phyloP scores from a whole-genome alignment of 495 filamentous ascomycete species.

The Lophiotrema nucula region DNA sequence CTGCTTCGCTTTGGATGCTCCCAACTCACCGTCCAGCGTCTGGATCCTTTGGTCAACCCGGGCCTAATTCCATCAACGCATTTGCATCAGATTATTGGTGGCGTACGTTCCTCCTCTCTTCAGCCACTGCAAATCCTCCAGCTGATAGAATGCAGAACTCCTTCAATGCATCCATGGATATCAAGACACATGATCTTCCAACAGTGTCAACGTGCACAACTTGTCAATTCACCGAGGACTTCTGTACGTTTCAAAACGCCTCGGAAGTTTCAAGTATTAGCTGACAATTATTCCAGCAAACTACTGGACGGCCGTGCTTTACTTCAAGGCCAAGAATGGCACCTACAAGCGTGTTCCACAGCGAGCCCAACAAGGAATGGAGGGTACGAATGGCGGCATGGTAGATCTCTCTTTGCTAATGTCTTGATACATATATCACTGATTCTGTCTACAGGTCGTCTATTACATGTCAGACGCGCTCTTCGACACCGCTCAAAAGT shows the following conservation, averaged over 20 bases:
- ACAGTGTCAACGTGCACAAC: conserved; percentile 31
- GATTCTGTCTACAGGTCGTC: conserved; percentile 5
- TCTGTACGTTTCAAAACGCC: no score
- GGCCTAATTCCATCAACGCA: conserved; percentile 33
- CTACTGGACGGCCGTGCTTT: conserved; percentile 36
- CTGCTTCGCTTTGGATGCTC: conserved; percentile 48
- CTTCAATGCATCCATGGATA: conserved; percentile 34
- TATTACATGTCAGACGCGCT: conserved; percentile 31
- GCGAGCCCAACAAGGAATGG: conserved; percentile 25
- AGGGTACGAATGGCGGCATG: conserved; percentile 31
- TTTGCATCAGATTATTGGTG: conserved; percentile 35
- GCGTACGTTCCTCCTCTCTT: conserved; percentile 5
- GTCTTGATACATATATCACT: background rate
- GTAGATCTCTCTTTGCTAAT: background rate
- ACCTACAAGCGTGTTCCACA: conserved; percentile 33
- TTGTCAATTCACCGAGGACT: conserved; percentile 35
- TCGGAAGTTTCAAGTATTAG: no score
- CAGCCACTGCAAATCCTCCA: background rate
- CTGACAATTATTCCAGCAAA: no score
- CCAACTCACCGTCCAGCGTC: conserved; percentile 47
- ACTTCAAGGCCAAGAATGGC: conserved; percentile 34
- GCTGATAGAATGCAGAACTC: conserved; percentile 27
- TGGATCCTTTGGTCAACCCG: conserved; percentile 43
- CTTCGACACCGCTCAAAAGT: conserved; percentile 28
- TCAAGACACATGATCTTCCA: conserved; percentile 26